These are phyloP conservation scores for Maudiozyma barnettii DNA, from an alignment of 805 yeast genomes.

Conservation along the genomic window DNA sequence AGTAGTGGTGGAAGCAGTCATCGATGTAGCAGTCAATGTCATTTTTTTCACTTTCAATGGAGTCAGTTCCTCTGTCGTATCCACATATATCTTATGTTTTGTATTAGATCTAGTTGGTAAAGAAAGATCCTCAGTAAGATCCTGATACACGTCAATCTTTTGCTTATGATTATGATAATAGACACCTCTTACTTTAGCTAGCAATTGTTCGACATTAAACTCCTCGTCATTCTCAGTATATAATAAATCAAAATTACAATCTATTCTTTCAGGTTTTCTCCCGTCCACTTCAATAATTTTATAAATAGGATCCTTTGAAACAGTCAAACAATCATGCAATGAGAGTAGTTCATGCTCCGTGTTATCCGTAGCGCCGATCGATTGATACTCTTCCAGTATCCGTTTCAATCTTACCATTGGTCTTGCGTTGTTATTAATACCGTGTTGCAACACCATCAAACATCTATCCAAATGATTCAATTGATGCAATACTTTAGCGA, in stretches of 20 bases:
- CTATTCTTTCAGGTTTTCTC: slow-evolving; percentile 49
- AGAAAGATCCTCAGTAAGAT: not conserved
- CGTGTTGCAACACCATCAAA: slow-evolving; percentile 12
- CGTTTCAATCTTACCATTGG: slow-evolving; percentile 45
- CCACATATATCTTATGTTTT: not conserved
- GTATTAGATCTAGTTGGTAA: not conserved
- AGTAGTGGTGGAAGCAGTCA: too few relatives aligned
- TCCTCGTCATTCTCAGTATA: slow-evolving; percentile 45
- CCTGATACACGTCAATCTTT: not conserved
- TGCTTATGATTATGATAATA: slow-evolving; percentile 6
- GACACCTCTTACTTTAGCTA: slow-evolving; percentile 41
- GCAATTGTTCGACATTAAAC: slow-evolving; percentile 52
- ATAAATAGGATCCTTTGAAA: slow-evolving; percentile 32
- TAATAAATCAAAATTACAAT: slow-evolving; percentile 50
- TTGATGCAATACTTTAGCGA: slow-evolving; percentile 38
- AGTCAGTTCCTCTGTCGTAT: not conserved
- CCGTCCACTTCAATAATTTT: slow-evolving; percentile 48
- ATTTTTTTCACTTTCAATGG: too few relatives aligned
- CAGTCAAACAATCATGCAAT: too few relatives aligned
- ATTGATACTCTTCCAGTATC: not conserved
- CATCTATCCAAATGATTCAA: slow-evolving; percentile 12
- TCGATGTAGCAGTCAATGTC: too few relatives aligned
- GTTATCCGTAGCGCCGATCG: too few relatives aligned
- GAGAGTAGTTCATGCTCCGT: too few relatives aligned
- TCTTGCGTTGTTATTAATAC: slow-evolving; percentile 48